phyloP scores from a whole-genome alignment of 2,329 filamentous ascomycete genomes.

The Aspergillus nomiae region DNA sequence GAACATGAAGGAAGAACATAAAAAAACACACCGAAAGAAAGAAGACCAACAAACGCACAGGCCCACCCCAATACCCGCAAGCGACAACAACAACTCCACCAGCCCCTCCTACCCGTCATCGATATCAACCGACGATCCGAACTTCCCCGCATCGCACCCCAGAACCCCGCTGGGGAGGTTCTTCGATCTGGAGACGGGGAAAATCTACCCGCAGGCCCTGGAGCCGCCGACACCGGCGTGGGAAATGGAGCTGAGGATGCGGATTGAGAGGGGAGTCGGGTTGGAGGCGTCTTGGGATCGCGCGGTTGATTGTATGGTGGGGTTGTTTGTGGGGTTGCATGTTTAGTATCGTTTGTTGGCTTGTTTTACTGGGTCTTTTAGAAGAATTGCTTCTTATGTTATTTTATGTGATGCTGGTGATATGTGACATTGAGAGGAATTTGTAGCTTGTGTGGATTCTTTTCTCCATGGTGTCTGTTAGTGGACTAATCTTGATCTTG shows the following conservation, averaged over 20 bases:
- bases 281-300: background rate
- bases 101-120: background rate
- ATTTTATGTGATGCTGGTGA: too few relatives aligned
- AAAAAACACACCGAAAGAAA: background rate
- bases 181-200: conserved; percentile 22
- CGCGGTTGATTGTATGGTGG: conserved; percentile 2
- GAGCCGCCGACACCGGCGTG: conserved; percentile 7
- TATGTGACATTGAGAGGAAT: too few relatives aligned
- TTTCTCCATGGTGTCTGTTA: too few relatives aligned
- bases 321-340: background rate
- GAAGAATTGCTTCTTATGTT: too few relatives aligned
- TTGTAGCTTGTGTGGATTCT: too few relatives aligned
- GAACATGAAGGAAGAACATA: background rate
- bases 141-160: background rate
- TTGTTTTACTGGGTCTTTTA: background rate
- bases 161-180: conserved; percentile 17
- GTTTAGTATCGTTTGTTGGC: background rate
- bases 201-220: conserved; percentile 16
- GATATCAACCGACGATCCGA: background rate
- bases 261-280: background rate
- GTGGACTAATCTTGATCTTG: too few relatives aligned
- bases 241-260: background rate
- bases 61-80: background rate
- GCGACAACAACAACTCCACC: background rate
- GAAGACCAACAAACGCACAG: background rate